Evolutionary conservation across 345 rosid genomes (phyloP), one percentile per base, ranked within the genome.

Genomic region (Brassica nigra): DNA sequence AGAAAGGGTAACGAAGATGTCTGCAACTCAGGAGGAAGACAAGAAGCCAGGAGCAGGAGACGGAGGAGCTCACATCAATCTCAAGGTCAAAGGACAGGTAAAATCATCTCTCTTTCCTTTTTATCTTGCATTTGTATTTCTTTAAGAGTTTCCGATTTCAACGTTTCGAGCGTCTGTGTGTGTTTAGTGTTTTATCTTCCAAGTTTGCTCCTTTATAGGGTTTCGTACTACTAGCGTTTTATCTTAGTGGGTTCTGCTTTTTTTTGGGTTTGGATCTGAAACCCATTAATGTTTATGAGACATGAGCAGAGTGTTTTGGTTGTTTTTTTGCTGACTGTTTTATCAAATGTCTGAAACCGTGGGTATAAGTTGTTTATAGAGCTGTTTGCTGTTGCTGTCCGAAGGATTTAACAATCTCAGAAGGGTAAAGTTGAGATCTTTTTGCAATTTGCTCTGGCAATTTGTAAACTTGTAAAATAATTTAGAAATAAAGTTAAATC

Each of bases 41-140:
- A 91, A 93, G 92, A 90, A 91, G 86, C 94, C 93, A 14, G 85
- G 80, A 76, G 98, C 93, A 14, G 85, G 80, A 76, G 98, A 90
- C 30, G 89, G 88, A 74, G 75, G 89, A 9, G 91, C 86, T 29
- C 97, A 91, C 80, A 90, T 93, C 86, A 91, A 91, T 34, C 97
- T 93, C 54, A 93, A 93, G 72, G 98, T 93, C 74, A 91, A 93
- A 81, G 94, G 97, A 62, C 97, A 93, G 97, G 98, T 93, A 66
- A 8, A 42, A 12, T 52, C 20, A 52, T 52, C 57, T 52, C 20
- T n/a, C 37, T 34, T 76, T 4, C 31, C 3, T 18, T 7, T 2
- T 47, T 12, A 0, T 47, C 20, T 52, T 4, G 1, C 8, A 55
- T 66, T 4, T 49, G 5, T 33, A 4, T 39, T 29, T 36, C 3